Base-by-base conservation (phyloP, 495 filamentous ascomycete species). In the Penicillium ucsense region DNA sequence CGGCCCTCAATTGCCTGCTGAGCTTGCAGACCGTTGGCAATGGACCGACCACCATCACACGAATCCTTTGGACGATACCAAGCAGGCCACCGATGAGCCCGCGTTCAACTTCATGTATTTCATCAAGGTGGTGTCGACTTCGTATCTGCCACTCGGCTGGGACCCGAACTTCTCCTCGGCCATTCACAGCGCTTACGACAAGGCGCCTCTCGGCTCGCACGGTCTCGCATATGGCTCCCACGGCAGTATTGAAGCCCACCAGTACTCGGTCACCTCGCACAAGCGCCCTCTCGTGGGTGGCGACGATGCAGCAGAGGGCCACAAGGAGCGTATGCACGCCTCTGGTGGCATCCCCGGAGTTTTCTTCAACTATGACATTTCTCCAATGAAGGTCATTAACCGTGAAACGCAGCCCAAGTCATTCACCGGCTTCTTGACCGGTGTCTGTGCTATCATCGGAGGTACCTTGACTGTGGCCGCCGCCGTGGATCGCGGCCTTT, bases 301-400 rank as follows among this genome's bases (percentile, higher is more conserved):
- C 3, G 78, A 83, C 45, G 92, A 92, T 59, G 71, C 82, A 2
- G 78, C 81, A 27, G 87, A 90, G 63, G 89, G 88, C 6, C 92
- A 99, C 65, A 80, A 88, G 61, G 90, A 94, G 70, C 79, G 89
- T 5, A 65, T 95, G 52, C 94, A 97, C 65, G 86, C 90, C 2
- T 54, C 81, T 50, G 89, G 86, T 43, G 92, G 92, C 45, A 97
- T 98, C 57, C 92, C 92, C 3, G 94, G 94, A 4, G 89, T 98
- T 8, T 98, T 97, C 74, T 96, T 98, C 72, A 92, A 87, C 52
- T 98, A 97, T 58, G 92, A 99, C 62, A 97, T 99, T 68, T 97
- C 92, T 3, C 92, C 92, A 31, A 97, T 99, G 94, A 99, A 97
- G 68, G 94, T 99, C 38, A 85, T 99, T 71, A 99, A 97, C 73